These are phyloP conservation scores for Neurospora hispaniola DNA, from an alignment of 495 filamentous ascomycete species.

Conservation along the genomic window DNA sequence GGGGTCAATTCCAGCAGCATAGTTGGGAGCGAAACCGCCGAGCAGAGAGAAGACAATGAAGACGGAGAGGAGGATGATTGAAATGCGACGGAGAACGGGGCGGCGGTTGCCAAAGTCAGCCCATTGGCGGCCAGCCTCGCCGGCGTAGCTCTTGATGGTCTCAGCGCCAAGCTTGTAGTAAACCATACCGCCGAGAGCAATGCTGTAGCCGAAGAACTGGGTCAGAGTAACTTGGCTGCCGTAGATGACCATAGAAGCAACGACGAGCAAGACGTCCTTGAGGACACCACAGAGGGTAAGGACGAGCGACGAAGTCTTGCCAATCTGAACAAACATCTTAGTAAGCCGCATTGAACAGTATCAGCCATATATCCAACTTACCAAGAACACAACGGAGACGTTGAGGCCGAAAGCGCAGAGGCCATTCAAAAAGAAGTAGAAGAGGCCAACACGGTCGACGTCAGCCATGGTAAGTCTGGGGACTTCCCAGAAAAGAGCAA, in stretches of 20 bases:
- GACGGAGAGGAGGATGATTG: slow-evolving; percentile 50
- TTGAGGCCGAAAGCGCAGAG: slow-evolving; percentile 79
- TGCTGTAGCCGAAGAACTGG: slow-evolving; percentile 90
- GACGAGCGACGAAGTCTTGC: slow-evolving; percentile 91
- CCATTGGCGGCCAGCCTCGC: slow-evolving; percentile 63
- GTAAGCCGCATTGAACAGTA: slow-evolving; percentile 4
- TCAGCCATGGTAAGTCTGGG: slow-evolving; percentile 60
- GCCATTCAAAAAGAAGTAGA: slow-evolving; percentile 70
- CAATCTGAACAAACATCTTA: slow-evolving; percentile 54
- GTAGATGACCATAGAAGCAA: slow-evolving; percentile 84
- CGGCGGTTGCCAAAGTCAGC: slow-evolving; percentile 70
- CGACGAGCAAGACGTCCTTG: slow-evolving; percentile 94
- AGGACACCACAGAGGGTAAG: slow-evolving; percentile 96
- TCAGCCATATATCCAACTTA: slow-evolving; percentile 35
- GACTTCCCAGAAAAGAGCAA: slow-evolving; percentile 70
- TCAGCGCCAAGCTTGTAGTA: slow-evolving; percentile 96
- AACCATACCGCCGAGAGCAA: slow-evolving; percentile 81
- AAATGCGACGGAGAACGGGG: slow-evolving; percentile 64
- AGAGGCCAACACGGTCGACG: slow-evolving; percentile 63
- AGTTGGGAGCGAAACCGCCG: slow-evolving; percentile 37
- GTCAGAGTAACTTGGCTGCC: slow-evolving; percentile 67
- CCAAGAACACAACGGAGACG: slow-evolving; percentile 88
- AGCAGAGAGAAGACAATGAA: slow-evolving; percentile 61
- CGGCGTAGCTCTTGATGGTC: slow-evolving; percentile 66
- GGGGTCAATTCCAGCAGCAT: slow-evolving; percentile 37